Base-by-base conservation (phyloP, 805 yeast genomes). In the Candida nemodendra region DNA sequence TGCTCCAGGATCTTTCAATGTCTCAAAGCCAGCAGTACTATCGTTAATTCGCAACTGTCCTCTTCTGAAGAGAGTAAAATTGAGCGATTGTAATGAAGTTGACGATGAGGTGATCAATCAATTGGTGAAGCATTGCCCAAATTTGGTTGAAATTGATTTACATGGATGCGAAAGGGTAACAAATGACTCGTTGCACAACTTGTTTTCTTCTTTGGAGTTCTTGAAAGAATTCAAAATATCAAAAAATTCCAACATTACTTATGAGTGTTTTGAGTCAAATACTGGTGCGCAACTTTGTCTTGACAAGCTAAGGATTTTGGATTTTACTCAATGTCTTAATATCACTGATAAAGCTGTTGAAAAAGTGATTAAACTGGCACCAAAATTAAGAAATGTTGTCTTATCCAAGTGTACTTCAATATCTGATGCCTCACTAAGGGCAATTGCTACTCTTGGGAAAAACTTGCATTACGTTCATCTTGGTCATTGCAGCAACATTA, bases 401-500 rank as follows among this genome's bases (percentile, higher is more conserved):
- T 68, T 91, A 40, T 90, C 95, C 7, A 93, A 93, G 62, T 93
- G 98, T 68, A 69, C 80, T 55, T 80, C 81, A 54, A 78, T 91
- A 19, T 87, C 97, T 1, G 97, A 91, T 66, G 73, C 80, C 1
- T 79, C 95, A 3, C 65, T 91, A 28, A 69, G 79, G 35, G 78
- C 86, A 13, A 69, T 93, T 45, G 74, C 95, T 5, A 72, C 71
- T 21, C 69, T 93, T 41, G 95, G 91, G 4, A 76, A 84, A 53
- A 81, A 81, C 49, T 69, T 91, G 49, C 96, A 89, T 55, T 88
- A 89, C 51, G 73, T 93, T 34, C 98, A 93, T 65, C 72, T 91
- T 44, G 98, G 98, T 13, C 98, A 91, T 65, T 93, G 99, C 66
- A 75, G 80, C 31, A 78, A 84, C 54, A 84, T 91, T 40, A 91